Evolutionary conservation across 768 basidiomycete species (phyloP).

Genomic region (Psilocybe subaeruginosa): DNA sequence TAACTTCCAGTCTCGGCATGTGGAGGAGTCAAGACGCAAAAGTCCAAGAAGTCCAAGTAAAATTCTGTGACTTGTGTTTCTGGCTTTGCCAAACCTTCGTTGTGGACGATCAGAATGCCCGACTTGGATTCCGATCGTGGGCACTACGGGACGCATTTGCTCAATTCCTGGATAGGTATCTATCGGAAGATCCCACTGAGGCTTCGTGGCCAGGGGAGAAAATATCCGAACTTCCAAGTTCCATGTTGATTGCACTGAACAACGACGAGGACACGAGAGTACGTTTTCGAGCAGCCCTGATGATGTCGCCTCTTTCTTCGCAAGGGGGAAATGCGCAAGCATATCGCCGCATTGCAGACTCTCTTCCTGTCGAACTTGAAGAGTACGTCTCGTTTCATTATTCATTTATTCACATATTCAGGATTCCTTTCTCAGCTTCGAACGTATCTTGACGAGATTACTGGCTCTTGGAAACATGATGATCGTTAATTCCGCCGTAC

Average conservation of each 20-base stretch:
- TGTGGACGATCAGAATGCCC: slow-evolving; percentile 22
- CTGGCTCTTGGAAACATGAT: slow-evolving; percentile 77
- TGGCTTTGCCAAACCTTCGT: slow-evolving; percentile 55
- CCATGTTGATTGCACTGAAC: slow-evolving; percentile 54
- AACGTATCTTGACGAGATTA: slow-evolving; percentile 74
- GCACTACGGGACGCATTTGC: slow-evolving; percentile 64
- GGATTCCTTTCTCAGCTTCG: slow-evolving; percentile 50
- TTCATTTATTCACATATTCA: not conserved
- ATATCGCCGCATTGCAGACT: slow-evolving; percentile 51
- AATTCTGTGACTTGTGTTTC: slow-evolving; percentile 50
- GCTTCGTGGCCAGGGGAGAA: slow-evolving; percentile 48
- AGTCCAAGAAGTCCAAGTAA: slow-evolving; percentile 39
- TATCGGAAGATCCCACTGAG: slow-evolving; percentile 59
- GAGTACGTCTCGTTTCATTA: slow-evolving; percentile 44
- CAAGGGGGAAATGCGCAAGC: slow-evolving; percentile 42
- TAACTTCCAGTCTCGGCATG: slow-evolving; percentile 63
- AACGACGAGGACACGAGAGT: slow-evolving; percentile 83
- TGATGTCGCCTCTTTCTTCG: slow-evolving; percentile 62
- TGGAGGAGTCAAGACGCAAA: slow-evolving; percentile 48
- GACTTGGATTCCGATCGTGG: slow-evolving; percentile 54
- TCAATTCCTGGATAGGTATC: slow-evolving; percentile 68
- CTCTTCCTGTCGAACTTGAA: slow-evolving; percentile 46
- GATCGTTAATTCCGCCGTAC: slow-evolving; percentile 73
- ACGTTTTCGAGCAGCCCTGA: slow-evolving; percentile 71
- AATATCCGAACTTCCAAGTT: slow-evolving; percentile 40